These are phyloP conservation scores for Backusella psychrophila DNA, from an alignment of 192 early-diverging fungal genomes.

Conservation along the genomic window DNA sequence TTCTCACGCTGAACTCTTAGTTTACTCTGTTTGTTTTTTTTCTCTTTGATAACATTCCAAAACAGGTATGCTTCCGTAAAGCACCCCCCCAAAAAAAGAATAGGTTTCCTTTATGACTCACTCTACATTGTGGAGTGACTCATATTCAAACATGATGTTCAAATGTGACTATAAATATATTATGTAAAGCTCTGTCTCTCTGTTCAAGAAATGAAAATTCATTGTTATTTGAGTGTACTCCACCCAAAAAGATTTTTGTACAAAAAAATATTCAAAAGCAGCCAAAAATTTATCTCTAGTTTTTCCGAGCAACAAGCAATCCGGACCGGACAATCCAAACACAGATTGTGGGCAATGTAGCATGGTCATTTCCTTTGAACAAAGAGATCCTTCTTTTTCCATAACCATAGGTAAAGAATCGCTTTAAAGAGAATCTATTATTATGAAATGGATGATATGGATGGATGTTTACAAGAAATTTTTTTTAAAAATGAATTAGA, in stretches of 20 bases:
- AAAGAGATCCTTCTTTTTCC: slow-evolving; percentile 23
- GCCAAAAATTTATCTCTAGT: not conserved
- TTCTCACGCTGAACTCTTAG: not conserved
- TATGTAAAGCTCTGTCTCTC: too few relatives aligned
- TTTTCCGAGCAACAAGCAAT: not conserved
- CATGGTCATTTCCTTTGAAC: slow-evolving; percentile 2
- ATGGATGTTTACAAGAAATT: not conserved
- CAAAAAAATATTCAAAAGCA: not conserved
- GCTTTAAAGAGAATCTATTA: not conserved
- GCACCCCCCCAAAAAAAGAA: too few relatives aligned
- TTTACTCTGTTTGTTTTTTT: not conserved
- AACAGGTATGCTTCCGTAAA: too few relatives aligned
- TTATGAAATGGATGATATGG: slow-evolving; percentile 5
- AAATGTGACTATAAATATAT: too few relatives aligned
- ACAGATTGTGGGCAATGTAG: not conserved
- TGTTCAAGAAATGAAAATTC: too few relatives aligned
- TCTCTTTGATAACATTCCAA: too few relatives aligned
- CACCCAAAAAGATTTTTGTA: too few relatives aligned
- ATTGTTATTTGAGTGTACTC: too few relatives aligned
- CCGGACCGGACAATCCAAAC: not conserved
- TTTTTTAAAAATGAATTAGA: slow-evolving; percentile 10
- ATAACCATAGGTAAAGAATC: slow-evolving; percentile 14
- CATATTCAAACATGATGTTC: too few relatives aligned
- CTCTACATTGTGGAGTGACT: too few relatives aligned
- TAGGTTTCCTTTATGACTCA: too few relatives aligned